phyloP scores from a whole-genome alignment of 176 grass and related monocot species.

The Saccharum spontaneum region DNA sequence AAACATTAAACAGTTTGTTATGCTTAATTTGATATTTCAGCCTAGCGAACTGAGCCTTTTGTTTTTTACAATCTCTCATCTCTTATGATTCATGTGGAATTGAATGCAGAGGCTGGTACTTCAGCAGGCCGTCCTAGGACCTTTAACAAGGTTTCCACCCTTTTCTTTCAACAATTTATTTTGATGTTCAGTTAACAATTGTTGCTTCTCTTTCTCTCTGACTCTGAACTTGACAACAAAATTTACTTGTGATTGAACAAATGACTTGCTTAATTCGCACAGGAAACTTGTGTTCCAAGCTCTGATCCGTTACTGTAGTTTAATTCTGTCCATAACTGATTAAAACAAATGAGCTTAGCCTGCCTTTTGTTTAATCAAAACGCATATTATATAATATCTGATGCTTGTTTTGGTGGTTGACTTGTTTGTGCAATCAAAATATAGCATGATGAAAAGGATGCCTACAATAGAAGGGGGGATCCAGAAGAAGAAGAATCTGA shows the following conservation, averaged over 20 bases:
- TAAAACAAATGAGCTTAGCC: not conserved
- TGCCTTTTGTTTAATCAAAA: not conserved
- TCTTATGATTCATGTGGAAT: conserved; percentile 28
- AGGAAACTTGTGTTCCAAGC: not conserved
- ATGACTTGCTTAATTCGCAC: not conserved
- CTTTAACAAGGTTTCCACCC: conserved; percentile 56
- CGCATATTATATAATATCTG: not conserved
- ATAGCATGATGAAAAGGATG: conserved; percentile 41
- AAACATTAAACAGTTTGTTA: not conserved
- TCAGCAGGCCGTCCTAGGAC: conserved; percentile 56
- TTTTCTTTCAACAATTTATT: not conserved
- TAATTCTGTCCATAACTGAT: not conserved
- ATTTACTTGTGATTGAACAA: not conserved
- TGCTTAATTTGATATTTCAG: not conserved
- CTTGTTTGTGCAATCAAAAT: conserved; percentile 37
- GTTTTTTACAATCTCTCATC: conserved; percentile 5
- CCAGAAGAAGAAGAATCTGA: conserved; percentile 57
- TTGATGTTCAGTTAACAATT: not conserved
- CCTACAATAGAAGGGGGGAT: conserved; percentile 51
- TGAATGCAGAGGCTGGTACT: conserved; percentile 69
- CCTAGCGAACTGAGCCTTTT: not conserved
- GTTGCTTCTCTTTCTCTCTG: not conserved
- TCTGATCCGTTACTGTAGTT: not conserved
- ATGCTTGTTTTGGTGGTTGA: conserved; percentile 14
- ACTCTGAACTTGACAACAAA: not conserved